Conservation (phyloP, 495 filamentous ascomycete genomes). For the Aspergillus biplanus region DNA sequence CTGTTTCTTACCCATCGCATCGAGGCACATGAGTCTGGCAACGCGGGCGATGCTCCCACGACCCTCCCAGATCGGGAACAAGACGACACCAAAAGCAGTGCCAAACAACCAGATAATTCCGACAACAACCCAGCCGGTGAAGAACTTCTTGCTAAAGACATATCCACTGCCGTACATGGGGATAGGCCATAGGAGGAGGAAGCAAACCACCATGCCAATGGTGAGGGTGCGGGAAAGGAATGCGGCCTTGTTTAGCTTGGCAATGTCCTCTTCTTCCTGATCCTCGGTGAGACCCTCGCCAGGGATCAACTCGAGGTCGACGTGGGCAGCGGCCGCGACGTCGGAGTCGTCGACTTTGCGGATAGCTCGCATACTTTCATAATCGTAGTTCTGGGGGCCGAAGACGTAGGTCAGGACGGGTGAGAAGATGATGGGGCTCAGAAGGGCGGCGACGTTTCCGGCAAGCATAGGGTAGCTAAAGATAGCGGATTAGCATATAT, state of each 20-base stretch:
- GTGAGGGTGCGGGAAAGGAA: constrained; percentile 81
- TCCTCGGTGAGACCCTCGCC: constrained; percentile 45
- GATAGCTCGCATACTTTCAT: constrained; percentile 82
- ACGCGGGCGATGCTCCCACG: constrained; percentile 68
- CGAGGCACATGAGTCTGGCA: constrained; percentile 65
- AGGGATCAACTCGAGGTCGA: constrained; percentile 73
- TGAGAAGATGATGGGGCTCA: constrained; percentile 78
- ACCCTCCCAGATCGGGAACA: constrained; percentile 86
- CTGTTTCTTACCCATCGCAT: constrained; percentile 65
- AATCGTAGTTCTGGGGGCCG: constrained; percentile 85
- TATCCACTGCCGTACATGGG: constrained; percentile 89
- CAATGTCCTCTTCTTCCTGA: constrained; percentile 63
- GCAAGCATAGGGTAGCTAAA: constrained; percentile 80
- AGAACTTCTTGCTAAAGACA: constrained; percentile 88
- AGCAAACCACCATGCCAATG: constrained; percentile 69
- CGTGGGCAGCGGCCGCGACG: constrained; percentile 64
- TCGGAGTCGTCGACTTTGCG: constrained; percentile 83
- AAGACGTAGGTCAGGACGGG: constrained; percentile 77
- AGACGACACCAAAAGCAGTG: constrained; percentile 69
- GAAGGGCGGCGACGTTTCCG: constrained; percentile 79
- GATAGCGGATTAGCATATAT: neutral
- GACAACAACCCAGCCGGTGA: constrained; percentile 88
- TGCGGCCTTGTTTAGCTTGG: constrained; percentile 70
- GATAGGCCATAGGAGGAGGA: constrained; percentile 92
- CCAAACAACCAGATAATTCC: constrained; percentile 89